These are phyloP conservation scores for Fagus crenata DNA, from an alignment of 306 rosid species.

Conservation along the genomic window DNA sequence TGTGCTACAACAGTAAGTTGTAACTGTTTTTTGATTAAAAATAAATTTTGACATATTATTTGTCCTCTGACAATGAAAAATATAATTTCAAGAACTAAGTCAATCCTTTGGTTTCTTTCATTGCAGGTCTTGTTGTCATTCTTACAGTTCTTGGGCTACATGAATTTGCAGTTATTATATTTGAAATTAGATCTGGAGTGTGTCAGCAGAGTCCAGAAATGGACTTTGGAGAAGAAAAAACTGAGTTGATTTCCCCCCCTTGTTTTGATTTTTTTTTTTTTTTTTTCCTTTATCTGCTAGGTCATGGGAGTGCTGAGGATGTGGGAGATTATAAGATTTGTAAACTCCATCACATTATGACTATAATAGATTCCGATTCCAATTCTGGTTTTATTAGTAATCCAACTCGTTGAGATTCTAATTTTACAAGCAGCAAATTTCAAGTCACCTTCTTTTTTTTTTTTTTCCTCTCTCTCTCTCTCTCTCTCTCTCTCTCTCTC, in stretches of 20 bases:
- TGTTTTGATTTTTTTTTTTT: constrained; percentile 9
- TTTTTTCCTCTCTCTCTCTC: no score
- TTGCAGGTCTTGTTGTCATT: constrained; percentile 71
- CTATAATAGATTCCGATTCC: no score
- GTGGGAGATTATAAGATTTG: constrained; percentile 15
- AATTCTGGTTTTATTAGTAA: no score
- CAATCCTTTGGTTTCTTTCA: constrained; percentile 25
- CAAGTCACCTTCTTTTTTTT: no score
- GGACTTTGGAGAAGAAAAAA: constrained; percentile 73
- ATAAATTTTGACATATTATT: constrained; percentile 2
- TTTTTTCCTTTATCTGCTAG: background rate
- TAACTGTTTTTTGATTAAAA: constrained; percentile 14
- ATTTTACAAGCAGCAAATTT: no score
- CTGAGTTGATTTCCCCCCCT: constrained; percentile 48
- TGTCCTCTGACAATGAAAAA: constrained; percentile 8
- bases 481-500: no score
- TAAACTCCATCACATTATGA: no score
- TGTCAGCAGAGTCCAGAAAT: constrained; percentile 47
- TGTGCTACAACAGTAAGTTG: constrained; percentile 73
- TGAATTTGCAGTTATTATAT: constrained; percentile 53
- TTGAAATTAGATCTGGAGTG: constrained; percentile 53
- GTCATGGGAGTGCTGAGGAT: constrained; percentile 34
- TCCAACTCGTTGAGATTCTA: no score
- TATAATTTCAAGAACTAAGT: constrained; percentile 1
- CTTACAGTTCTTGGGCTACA: constrained; percentile 70